Base-by-base conservation (phyloP, 140 eudicot species). In the Anethum foeniculum region DNA sequence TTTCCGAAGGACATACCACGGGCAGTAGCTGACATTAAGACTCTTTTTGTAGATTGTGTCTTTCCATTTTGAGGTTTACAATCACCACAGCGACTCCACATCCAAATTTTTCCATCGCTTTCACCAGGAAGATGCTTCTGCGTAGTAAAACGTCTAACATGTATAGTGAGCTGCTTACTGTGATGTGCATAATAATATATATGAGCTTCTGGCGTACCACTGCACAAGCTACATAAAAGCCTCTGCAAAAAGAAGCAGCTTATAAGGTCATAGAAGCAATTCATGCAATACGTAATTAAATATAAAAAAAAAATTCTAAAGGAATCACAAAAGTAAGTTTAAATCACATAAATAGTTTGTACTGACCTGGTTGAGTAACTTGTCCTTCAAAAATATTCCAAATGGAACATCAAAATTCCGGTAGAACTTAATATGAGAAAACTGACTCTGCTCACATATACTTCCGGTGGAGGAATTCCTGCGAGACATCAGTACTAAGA, bases 11-110 rank as follows among this genome's bases (percentile, higher is more conserved):
- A 94, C 74, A 94, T 89, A 79, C 96, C 90, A 83, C 93, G 83
- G 64, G 99, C 92, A 83, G 88, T 89, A 81, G 82, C 79, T 23
- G 97, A 95, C 80, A 95, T 83, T 82, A 92, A 73, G n/a, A 95
- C 95, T 77, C 99, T 89, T 87, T 90, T 95, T 62, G 99, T 95
- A 65, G 90, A 91, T 90, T 83, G 85, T 58, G 89, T 83, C 81
- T 84, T 90, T 80, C 91, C 99, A 84, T 85, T 88, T 58, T 48
- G 27, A 79, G 84, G 88, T 67, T 86, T 87, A 85, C 97, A 92
- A 83, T 90, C 88, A 71, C 97, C 97, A 90, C 99, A 95, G 76
- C 93, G 87, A 86, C 99, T 92, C 99, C 98, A 94, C 98, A 94
- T 94, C 98, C 98, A 94, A 81, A 94, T 87, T 84, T 92, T 94